phyloP scores from a whole-genome alignment of 306 rosid genomes.

The Corylus americana region DNA sequence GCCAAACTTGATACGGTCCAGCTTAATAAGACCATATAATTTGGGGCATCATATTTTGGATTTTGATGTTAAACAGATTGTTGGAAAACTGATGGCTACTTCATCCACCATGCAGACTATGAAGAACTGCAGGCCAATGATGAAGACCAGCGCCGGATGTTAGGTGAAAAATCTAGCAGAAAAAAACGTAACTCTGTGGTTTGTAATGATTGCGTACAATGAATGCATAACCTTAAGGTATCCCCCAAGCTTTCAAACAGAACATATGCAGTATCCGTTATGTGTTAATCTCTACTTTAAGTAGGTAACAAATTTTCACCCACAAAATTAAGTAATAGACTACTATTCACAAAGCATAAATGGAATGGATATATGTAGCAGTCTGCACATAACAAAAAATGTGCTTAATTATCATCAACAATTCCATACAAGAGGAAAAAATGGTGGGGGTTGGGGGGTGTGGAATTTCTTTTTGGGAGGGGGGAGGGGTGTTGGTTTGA shows the following conservation, averaged over 20 bases:
- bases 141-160: not conserved
- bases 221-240: not conserved
- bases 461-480: too few species aligned
- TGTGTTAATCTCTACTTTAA: not conserved
- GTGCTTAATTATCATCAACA: not conserved
- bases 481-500: not conserved
- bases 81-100: not conserved
- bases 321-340: too few species aligned
- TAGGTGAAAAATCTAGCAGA: not conserved
- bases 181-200: not conserved
- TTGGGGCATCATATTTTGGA: too few species aligned
- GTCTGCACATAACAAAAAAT: not conserved
- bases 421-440: not conserved
- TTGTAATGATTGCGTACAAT: not conserved
- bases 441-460: too few species aligned
- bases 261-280: not conserved
- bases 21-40: too few species aligned
- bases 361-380: not conserved
- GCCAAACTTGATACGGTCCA: too few species aligned
- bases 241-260: not conserved
- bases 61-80: too few species aligned
- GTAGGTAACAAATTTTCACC: too few species aligned
- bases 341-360: not conserved
- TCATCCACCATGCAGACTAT: not conserved
- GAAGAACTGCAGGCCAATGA: not conserved